phyloP scores from a whole-genome alignment of 495 filamentous ascomycete genomes.

The Endocarpon pusillum region DNA sequence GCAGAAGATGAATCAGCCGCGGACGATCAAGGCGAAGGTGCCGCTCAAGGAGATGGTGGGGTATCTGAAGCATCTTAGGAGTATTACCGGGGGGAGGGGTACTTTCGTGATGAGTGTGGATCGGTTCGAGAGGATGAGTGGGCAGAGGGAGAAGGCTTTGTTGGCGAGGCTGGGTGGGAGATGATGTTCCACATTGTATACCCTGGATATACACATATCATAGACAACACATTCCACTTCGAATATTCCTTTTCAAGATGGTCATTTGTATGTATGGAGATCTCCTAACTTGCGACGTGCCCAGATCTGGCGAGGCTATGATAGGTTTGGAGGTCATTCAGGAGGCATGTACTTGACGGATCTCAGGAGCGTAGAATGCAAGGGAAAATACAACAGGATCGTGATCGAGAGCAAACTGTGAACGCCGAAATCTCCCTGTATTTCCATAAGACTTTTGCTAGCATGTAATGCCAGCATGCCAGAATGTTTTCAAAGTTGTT shows the following conservation, averaged over 20 bases:
- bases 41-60: constrained; percentile 95
- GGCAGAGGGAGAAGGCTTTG: constrained; percentile 40
- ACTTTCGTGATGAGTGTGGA: constrained; percentile 87
- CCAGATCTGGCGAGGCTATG: no score
- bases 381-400: no score
- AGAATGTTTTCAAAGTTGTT: no score
- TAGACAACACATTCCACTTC: constrained; percentile 9
- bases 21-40: constrained; percentile 64
- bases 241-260: constrained; percentile 12
- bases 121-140: constrained; percentile 71
- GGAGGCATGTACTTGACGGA: background rate
- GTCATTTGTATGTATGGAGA: constrained; percentile 12
- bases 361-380: no score
- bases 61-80: constrained; percentile 78
- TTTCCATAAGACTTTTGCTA: no score
- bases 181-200: no score
- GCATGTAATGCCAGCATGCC: no score
- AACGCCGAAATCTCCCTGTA: no score
- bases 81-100: constrained; percentile 74
- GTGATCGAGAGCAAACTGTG: no score
- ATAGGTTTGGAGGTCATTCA: constrained; percentile 1
- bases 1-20: constrained; percentile 23
- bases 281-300: no score
- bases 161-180: constrained; percentile 33
- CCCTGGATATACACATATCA: constrained; percentile 11